These are phyloP conservation scores for Microcyclospora pomicola DNA, from an alignment of 2,329 filamentous ascomycete species.

Conservation along the genomic window DNA sequence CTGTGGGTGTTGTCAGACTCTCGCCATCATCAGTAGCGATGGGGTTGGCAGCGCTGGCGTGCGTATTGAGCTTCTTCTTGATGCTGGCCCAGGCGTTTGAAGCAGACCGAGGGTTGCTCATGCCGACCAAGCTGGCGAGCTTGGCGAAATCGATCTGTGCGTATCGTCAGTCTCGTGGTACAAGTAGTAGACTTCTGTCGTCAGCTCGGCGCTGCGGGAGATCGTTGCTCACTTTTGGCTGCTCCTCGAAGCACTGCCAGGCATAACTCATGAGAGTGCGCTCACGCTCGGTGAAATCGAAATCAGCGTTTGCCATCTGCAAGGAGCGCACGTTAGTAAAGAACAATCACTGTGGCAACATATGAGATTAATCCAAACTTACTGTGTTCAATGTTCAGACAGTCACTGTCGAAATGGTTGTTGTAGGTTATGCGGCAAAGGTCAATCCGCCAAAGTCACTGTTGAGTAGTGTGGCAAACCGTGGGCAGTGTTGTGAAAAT, in stretches of 20 bases:
- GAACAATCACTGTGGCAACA: too few species aligned
- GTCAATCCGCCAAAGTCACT: too few species aligned
- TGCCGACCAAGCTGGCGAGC: constrained; percentile 10
- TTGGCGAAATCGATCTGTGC: constrained; percentile 15
- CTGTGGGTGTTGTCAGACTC: too few species aligned
- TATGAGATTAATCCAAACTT: too few species aligned
- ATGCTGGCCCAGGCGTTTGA: constrained; percentile 21
- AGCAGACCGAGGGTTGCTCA: constrained; percentile 16
- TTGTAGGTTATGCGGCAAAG: too few species aligned
- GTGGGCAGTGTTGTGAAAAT: too few species aligned
- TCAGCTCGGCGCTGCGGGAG: neutral
- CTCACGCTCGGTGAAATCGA: constrained; percentile 11
- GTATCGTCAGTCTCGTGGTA: neutral
- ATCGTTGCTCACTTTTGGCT: constrained; percentile 10
- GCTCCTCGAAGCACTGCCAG: constrained; percentile 11
- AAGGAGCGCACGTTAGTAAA: too few species aligned
- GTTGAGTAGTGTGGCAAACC: too few species aligned
- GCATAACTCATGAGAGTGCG: constrained; percentile 9
- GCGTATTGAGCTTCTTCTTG: constrained; percentile 19
- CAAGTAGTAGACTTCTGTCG: neutral
- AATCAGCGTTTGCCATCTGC: neutral
- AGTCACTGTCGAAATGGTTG: too few species aligned
- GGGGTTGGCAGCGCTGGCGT: too few species aligned
- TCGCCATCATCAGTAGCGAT: too few species aligned
- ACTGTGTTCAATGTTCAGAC: too few species aligned